Evolutionary conservation across 2,329 filamentous ascomycete species (phyloP).

Genomic region (Talaromyces albobiverticillius): DNA sequence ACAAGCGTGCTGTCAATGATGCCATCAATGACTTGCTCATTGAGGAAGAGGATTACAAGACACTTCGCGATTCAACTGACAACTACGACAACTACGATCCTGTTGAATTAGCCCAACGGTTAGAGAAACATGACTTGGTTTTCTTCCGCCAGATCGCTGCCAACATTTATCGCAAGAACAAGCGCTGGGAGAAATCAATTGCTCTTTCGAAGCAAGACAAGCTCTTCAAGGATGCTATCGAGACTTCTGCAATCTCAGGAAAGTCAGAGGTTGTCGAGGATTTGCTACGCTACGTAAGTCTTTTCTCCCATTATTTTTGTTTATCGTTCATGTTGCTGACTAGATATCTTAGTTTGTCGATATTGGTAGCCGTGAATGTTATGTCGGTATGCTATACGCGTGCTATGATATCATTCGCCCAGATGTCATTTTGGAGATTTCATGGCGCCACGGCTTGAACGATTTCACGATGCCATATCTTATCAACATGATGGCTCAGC

Average conservation of each 20-base stretch:
- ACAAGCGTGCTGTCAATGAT: constrained; percentile 97
- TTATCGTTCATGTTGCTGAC: constrained; percentile 32
- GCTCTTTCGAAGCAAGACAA: constrained; percentile 98
- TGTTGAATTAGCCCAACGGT: constrained; percentile 81
- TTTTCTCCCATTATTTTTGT: constrained; percentile 7
- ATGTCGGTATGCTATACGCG: constrained; percentile 98
- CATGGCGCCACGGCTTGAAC: constrained; percentile 89
- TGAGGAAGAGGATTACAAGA: constrained; percentile 99
- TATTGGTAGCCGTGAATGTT: constrained; percentile 98
- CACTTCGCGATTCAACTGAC: constrained; percentile 91
- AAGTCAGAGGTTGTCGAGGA: constrained; percentile 95
- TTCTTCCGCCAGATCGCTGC: constrained; percentile 99
- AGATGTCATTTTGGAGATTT: constrained; percentile 90
- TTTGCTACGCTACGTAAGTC: constrained; percentile 90
- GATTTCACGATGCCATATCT: constrained; percentile 99
- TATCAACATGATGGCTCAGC: constrained; percentile 95
- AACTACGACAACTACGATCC: constrained; percentile 99
- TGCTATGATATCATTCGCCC: constrained; percentile 97
- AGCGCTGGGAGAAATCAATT: constrained; percentile 99
- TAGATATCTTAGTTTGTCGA: constrained; percentile 75
- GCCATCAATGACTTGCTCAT: constrained; percentile 97
- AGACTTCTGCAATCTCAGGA: constrained; percentile 87
- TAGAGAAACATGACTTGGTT: constrained; percentile 96
- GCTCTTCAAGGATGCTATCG: constrained; percentile 98
- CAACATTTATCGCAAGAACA: constrained; percentile 99